Evolutionary conservation across 169 alveolate genomes (phyloP).

Genomic region (Plasmodium knowlesi): DNA sequence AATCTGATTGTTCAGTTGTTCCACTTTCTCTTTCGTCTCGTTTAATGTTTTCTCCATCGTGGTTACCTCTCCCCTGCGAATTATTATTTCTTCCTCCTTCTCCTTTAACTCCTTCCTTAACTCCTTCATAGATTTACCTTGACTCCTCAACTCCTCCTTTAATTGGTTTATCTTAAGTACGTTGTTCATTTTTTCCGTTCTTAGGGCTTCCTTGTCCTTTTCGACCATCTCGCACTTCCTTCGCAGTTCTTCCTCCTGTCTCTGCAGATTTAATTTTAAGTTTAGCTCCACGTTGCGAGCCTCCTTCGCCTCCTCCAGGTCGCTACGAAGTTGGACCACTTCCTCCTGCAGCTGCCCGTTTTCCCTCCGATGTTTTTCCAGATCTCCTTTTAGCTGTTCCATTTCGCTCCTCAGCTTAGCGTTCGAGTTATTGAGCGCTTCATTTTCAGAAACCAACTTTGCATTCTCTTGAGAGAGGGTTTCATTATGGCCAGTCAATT

Average conservation of each 20-base stretch:
- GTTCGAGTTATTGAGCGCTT: not conserved
- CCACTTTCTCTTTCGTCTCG: not conserved
- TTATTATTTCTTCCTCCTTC: not conserved
- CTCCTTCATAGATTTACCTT: not conserved
- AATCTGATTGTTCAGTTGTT: not conserved
- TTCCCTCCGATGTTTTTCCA: not conserved
- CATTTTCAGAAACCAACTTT: not conserved
- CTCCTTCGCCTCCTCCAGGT: not conserved
- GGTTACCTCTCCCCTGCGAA: constrained; percentile 1
- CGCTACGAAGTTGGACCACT: not conserved
- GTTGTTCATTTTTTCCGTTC: constrained; percentile 22
- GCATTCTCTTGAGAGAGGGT: not conserved
- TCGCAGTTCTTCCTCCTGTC: not conserved
- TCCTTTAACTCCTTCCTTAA: not conserved
- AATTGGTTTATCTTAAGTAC: constrained; percentile 9
- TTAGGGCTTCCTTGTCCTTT: constrained; percentile 1
- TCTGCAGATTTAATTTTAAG: not conserved
- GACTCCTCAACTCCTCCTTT: constrained; percentile 14
- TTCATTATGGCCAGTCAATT: not conserved
- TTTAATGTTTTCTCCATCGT: not conserved
- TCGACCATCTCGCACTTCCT: not conserved
- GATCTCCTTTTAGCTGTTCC: not conserved
- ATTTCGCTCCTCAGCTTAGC: not conserved
- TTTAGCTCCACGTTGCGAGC: not conserved
- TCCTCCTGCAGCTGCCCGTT: not conserved